phyloP scores from a whole-genome alignment of 164 flowering plant species.

The Sextonia rubra region DNA sequence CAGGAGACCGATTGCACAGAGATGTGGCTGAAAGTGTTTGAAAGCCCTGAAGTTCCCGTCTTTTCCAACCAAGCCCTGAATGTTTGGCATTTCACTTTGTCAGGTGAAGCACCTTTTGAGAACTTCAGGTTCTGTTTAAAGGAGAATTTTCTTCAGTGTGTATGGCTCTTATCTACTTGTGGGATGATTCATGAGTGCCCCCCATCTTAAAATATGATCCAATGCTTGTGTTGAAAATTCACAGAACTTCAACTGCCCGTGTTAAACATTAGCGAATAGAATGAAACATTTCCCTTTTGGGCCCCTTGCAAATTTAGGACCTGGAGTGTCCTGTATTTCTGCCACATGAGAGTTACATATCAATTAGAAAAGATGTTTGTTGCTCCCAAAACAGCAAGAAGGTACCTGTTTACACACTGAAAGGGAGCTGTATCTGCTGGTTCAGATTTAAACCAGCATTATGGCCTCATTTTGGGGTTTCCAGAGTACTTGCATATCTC shows the following conservation, averaged over 20 bases:
- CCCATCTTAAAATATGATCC: neutral
- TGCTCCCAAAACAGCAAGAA: too few species aligned
- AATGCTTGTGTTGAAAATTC: neutral
- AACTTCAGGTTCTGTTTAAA: neutral
- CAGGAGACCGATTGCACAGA: slow-evolving; percentile 36
- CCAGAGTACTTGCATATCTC: too few species aligned
- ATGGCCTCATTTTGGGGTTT: too few species aligned
- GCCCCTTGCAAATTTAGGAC: too few species aligned
- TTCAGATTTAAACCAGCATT: too few species aligned
- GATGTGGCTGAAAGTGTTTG: slow-evolving; percentile 63
- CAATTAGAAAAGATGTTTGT: too few species aligned
- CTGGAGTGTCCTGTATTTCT: too few species aligned
- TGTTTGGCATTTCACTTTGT: neutral
- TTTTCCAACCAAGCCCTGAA: neutral
- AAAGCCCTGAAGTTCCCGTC: slow-evolving; percentile 6
- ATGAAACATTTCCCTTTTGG: neutral
- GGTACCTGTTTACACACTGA: too few species aligned
- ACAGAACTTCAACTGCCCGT: neutral
- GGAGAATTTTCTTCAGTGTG: neutral
- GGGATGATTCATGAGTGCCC: neutral
- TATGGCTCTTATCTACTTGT: neutral
- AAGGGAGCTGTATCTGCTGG: too few species aligned
- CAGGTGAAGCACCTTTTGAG: neutral
- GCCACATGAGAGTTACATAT: too few species aligned
- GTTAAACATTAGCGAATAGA: neutral